Evolutionary conservation across 129 eudicot species (phyloP).

Genomic region (Flaveria sonorensis): DNA sequence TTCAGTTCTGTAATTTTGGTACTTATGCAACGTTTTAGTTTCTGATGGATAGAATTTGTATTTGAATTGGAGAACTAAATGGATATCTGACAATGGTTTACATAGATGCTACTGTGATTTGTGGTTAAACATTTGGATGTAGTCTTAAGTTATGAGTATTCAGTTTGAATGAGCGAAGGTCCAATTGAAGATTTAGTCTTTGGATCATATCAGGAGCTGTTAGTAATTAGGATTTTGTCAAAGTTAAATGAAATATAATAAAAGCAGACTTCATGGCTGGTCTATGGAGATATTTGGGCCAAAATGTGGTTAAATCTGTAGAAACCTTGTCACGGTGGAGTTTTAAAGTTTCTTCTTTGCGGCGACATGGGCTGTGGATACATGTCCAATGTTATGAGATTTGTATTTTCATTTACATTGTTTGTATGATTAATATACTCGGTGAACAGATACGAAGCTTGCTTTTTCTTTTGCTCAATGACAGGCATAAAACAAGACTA

Average conservation of each 20-base stretch:
- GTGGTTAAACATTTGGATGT: not conserved
- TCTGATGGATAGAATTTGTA: not conserved
- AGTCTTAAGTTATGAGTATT: not conserved
- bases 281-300: not conserved
- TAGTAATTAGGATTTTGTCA: not conserved
- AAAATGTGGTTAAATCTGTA: not conserved
- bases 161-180: not conserved
- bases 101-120: not conserved
- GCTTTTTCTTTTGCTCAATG: conserved; percentile 12
- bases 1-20: not conserved
- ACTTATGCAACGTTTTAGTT: not conserved
- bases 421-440: not conserved
- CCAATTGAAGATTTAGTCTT: not conserved
- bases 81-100: too few species aligned
- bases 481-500: conserved; percentile 82
- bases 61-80: not conserved
- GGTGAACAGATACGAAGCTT: not conserved
- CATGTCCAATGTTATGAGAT: not conserved
- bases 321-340: not conserved
- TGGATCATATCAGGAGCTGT: not conserved
- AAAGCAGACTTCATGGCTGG: not conserved
- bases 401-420: not conserved
- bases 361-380: not conserved
- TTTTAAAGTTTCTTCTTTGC: not conserved
- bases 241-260: not conserved